These are phyloP conservation scores for Auricularia auricula-judae DNA, from an alignment of 768 basidiomycete species.

Conservation along the genomic window DNA sequence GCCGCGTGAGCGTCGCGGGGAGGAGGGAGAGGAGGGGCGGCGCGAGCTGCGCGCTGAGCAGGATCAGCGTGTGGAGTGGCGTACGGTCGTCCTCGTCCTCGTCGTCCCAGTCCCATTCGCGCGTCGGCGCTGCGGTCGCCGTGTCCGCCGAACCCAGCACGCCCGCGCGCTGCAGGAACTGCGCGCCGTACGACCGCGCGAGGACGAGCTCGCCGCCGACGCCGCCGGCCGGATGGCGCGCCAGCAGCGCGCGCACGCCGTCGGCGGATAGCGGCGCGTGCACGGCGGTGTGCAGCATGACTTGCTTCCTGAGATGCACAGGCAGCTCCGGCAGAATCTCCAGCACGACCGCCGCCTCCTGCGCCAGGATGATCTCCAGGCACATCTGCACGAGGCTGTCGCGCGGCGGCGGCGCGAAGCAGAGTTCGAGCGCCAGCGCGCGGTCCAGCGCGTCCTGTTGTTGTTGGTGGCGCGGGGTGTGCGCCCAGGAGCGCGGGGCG, in stretches of 20 bases:
- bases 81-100: constrained; percentile 32
- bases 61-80: constrained; percentile 35
- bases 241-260: neutral
- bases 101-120: neutral
- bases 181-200: neutral
- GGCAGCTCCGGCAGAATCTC: neutral
- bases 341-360: neutral
- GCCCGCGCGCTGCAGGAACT: neutral
- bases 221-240: neutral
- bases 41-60: constrained; percentile 39
- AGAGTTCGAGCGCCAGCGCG: neutral
- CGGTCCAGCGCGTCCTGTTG: neutral
- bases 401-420: neutral
- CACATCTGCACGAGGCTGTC: neutral
- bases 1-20: constrained; percentile 53
- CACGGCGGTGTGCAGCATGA: neutral
- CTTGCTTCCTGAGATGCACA: neutral
- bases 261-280: neutral
- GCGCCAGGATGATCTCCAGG: neutral
- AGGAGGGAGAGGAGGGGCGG: constrained; percentile 30
- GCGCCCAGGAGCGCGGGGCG: neutral
- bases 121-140: constrained; percentile 2
- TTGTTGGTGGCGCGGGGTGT: neutral
- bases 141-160: constrained; percentile 8
- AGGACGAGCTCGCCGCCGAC: neutral